Evolutionary conservation across 2,329 filamentous ascomycete species (phyloP).

Genomic region (Pestalotiopsis sp.): DNA sequence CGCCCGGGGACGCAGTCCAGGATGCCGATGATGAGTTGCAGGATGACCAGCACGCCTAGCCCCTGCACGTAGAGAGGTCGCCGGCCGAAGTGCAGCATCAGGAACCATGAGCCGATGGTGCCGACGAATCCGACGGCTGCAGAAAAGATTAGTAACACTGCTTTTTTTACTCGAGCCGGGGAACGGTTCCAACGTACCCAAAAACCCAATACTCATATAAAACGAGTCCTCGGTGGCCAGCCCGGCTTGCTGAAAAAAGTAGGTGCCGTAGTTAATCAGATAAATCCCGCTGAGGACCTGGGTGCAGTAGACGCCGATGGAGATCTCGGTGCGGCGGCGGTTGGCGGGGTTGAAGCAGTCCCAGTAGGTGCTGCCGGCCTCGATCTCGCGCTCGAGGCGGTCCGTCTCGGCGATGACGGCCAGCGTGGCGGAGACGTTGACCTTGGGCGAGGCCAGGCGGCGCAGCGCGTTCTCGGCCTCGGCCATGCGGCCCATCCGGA

Average conservation of each 20-base stretch:
- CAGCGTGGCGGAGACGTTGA: constrained; percentile 51
- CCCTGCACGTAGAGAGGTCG: constrained; percentile 53
- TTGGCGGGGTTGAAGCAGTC: constrained; percentile 55
- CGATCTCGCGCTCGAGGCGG: constrained; percentile 53
- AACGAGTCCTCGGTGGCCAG: constrained; percentile 52
- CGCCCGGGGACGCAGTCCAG: constrained; percentile 47
- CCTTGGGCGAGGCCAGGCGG: constrained; percentile 47
- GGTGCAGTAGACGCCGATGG: constrained; percentile 64
- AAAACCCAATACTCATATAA: constrained; percentile 56
- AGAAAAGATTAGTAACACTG: neutral
- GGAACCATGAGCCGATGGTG: constrained; percentile 56
- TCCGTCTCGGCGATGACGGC: constrained; percentile 62
- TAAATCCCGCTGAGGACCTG: constrained; percentile 68
- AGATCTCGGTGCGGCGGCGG: constrained; percentile 56
- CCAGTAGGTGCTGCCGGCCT: constrained; percentile 49
- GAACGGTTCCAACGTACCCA: constrained; percentile 31
- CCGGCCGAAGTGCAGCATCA: constrained; percentile 52
- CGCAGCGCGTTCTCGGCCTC: constrained; percentile 44
- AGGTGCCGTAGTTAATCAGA: constrained; percentile 66
- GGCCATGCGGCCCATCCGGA: constrained; percentile 41
- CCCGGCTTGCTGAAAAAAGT: constrained; percentile 62
- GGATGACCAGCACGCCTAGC: constrained; percentile 43
- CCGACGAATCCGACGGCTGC: constrained; percentile 52
- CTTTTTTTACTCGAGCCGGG: constrained; percentile 28
- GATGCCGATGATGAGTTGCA: constrained; percentile 51